A percentile compares a stretch with the other conserved stretches of the same genome.
These are phyloP conservation scores for Trichoderma pleuroti DNA, from an alignment of 2,329 filamentous ascomycete genomes.

Conservation along the genomic window DNA sequence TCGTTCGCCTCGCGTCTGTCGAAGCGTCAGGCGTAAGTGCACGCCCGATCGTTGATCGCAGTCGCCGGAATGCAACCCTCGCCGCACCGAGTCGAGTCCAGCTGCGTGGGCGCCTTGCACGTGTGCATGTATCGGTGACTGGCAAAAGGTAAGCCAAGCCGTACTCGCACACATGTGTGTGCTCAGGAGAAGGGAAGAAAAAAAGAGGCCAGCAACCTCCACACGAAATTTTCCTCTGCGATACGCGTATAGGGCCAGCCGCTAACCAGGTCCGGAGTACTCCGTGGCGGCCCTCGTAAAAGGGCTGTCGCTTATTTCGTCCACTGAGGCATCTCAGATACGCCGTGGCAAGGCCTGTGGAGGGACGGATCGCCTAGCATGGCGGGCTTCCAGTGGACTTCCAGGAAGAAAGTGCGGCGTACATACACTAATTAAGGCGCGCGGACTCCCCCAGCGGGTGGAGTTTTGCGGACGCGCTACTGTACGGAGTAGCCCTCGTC, in stretches of 20 bases:
- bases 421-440: conserved; percentile 14
- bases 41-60: conserved; percentile 2
- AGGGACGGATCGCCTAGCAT: conserved; percentile 7
- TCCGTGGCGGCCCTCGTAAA: neutral
- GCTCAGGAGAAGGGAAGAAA: neutral
- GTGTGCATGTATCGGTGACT: neutral
- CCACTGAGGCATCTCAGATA: neutral
- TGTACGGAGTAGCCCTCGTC: neutral
- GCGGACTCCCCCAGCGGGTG: neutral
- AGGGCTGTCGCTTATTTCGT: conserved; percentile 2
- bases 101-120: neutral
- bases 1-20: neutral
- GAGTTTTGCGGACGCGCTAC: conserved; percentile 12
- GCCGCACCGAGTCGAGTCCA: neutral
- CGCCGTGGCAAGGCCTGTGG: neutral
- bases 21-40: neutral
- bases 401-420: neutral
- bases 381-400: neutral
- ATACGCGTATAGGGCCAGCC: conserved; percentile 3
- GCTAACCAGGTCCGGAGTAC: conserved; percentile 11
- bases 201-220: neutral
- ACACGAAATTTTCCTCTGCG: neutral
- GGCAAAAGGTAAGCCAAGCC: neutral
- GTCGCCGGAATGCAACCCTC: conserved; percentile 4
- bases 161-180: neutral